Percentiles rank a stretch among this genome's conserved stretches.
Evolutionary conservation across 805 yeast species (phyloP).

Genomic region (Torulaspora maleeae): DNA sequence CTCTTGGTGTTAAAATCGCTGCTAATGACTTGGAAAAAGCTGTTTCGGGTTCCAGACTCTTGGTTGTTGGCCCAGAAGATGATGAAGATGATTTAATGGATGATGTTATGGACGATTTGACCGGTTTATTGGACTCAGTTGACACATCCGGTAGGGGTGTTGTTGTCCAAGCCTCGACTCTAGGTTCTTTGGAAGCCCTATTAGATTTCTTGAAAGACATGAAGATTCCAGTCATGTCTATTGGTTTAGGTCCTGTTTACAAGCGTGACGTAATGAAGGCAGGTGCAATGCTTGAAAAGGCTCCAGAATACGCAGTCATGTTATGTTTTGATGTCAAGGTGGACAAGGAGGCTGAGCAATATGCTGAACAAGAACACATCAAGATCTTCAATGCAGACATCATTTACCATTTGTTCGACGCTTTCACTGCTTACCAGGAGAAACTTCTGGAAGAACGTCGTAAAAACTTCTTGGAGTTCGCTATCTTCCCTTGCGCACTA

Average conservation of each 20-base stretch:
- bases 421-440: slow-evolving; percentile 86
- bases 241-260: slow-evolving; percentile 96
- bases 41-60: slow-evolving; percentile 94
- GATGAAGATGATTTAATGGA: slow-evolving; percentile 97
- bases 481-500: slow-evolving; percentile 92
- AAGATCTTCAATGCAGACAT: slow-evolving; percentile 93
- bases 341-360: slow-evolving; percentile 97
- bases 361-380: slow-evolving; percentile 89
- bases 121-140: slow-evolving; percentile 89
- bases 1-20: slow-evolving; percentile 96
- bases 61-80: slow-evolving; percentile 94
- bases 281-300: slow-evolving; percentile 92
- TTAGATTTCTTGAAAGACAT: slow-evolving; percentile 94
- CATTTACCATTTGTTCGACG: slow-evolving; percentile 93
- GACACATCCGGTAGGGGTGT: slow-evolving; percentile 96
- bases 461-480: slow-evolving; percentile 79
- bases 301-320: slow-evolving; percentile 96
- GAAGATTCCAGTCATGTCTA: slow-evolving; percentile 99
- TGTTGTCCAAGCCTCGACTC: slow-evolving; percentile 95
- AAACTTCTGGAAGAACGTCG: slow-evolving; percentile 86
- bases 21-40: slow-evolving; percentile 98
- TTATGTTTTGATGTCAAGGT: slow-evolving; percentile 95
- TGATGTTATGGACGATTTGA: slow-evolving; percentile 97
- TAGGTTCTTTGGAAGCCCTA: slow-evolving; percentile 96
- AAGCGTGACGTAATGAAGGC: slow-evolving; percentile 99